Evolutionary conservation across 208 protist genomes (phyloP), one percentile per base, ranked within the genome.

Genomic region (Trypanosomatidae sp.): DNA sequence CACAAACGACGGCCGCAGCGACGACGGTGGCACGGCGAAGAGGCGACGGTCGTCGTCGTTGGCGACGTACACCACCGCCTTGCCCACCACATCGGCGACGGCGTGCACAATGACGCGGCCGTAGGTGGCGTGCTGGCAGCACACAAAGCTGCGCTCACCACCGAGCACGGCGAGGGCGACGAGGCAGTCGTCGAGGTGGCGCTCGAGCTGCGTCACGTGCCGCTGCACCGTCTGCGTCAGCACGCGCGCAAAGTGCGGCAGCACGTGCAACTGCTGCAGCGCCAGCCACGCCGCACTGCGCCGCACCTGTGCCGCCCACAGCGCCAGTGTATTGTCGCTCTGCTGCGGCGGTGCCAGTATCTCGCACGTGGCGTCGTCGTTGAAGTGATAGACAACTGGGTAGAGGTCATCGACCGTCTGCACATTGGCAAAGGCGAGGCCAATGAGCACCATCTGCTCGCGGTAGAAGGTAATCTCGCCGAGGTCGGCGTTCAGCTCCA

Each of bases 381-480:
- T 94, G 53, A 84, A 94, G 65, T 71, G 77, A 46, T 78, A 91
- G 6, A 82, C 86, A 40, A 94, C 77, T 0, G 86, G 81, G 48
- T 88, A 89, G 20, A 89, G 56, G 53, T 91, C 63, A 50, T 88
- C 74, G 4, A 69, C 59, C 32, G 49, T 52, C 6, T 68, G 54
- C 43, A 94, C 72, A 42, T 83, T 86, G 20, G 69, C 71, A 57
- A 94, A 94, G 4, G 76, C 86, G 18, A 89, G 65, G 5, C 86
- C 86, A 41, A 89, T 88, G 27, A 82, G 63, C 6, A 70, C 40
- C 72, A 88, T 88, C 24, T 80, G 70, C 18, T 89, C 81, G n/a
- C 86, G 64, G 55, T 88, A 94, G 35, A 84, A 91, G 33, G 67
- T 75, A 33, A 91, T 88, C 33, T 91, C 76, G 23, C 86, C 81